These are phyloP conservation scores for Sporothrix humicola DNA, from an alignment of 2,329 filamentous ascomycete genomes.

Conservation along the genomic window DNA sequence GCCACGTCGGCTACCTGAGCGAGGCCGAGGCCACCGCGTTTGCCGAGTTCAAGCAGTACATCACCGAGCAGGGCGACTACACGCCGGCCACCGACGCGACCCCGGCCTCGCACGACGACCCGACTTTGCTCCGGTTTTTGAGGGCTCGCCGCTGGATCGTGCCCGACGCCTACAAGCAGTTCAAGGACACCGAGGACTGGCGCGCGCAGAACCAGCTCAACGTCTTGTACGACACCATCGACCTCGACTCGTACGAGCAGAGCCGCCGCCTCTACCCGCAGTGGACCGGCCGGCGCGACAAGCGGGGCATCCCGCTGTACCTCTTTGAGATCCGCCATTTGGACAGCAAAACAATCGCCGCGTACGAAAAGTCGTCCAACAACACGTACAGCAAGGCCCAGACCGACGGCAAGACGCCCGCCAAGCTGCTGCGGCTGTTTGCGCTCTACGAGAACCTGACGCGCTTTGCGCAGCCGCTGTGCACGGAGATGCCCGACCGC, in stretches of 20 bases:
- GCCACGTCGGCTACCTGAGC: constrained; percentile 81
- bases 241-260: constrained; percentile 81
- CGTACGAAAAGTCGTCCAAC: constrained; percentile 74
- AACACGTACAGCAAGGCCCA: constrained; percentile 61
- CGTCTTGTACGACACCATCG: constrained; percentile 83
- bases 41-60: constrained; percentile 71
- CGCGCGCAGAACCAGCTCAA: constrained; percentile 78
- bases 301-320: constrained; percentile 84
- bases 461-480: constrained; percentile 83
- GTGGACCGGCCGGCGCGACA: constrained; percentile 91
- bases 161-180: constrained; percentile 79
- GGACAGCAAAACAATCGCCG: constrained; percentile 78
- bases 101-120: constrained; percentile 71
- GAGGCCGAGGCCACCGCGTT: constrained; percentile 71
- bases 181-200: constrained; percentile 88
- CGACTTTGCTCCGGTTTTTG: constrained; percentile 79
- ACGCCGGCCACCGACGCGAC: constrained; percentile 51
- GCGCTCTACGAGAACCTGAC: constrained; percentile 93
- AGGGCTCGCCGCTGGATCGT: constrained; percentile 82
- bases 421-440: constrained; percentile 83
- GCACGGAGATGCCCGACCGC: constrained; percentile 74
- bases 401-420: constrained; percentile 66
- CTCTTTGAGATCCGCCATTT: constrained; percentile 86
- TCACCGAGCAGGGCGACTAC: constrained; percentile 69
- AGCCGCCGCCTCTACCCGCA: constrained; percentile 86